These are phyloP conservation scores for Backusella sp. DNA, from an alignment of 192 early-diverging fungal species.

Conservation along the genomic window DNA sequence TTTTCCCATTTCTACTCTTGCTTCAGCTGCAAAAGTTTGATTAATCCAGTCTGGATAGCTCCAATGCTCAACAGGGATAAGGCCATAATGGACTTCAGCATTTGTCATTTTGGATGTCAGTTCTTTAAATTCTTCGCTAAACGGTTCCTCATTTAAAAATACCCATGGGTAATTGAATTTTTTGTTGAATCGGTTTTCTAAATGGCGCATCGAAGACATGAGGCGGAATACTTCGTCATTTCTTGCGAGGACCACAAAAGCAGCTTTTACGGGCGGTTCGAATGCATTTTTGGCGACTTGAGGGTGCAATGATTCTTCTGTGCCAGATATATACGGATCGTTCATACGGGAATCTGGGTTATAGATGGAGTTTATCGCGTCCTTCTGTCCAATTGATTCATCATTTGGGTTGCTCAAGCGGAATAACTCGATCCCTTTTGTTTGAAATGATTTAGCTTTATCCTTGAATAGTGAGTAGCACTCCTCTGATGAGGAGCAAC, in stretches of 20 bases:
- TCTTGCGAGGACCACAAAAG: constrained; percentile 70
- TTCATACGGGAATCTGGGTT: background rate
- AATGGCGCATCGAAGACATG: constrained; percentile 53
- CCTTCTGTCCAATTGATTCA: background rate
- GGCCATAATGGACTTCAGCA: constrained; percentile 51
- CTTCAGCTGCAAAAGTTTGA: constrained; percentile 47
- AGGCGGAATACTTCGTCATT: constrained; percentile 69
- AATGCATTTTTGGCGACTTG: too few species aligned
- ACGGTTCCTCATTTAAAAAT: constrained; percentile 72
- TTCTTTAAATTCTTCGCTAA: constrained; percentile 59
- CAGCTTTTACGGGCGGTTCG: constrained; percentile 52
- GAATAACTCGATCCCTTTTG: background rate
- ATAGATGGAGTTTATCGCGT: background rate
- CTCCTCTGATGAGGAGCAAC: background rate
- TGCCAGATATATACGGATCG: background rate
- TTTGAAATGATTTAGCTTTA: background rate
- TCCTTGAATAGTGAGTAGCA: background rate
- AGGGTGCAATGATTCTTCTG: background rate
- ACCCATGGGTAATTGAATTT: constrained; percentile 75
- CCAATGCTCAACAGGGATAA: constrained; percentile 72
- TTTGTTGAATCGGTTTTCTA: constrained; percentile 69
- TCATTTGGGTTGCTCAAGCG: background rate
- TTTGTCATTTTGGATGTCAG: constrained; percentile 47
- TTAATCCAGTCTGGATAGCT: constrained; percentile 80
- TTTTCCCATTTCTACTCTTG: constrained; percentile 52